Percentiles rank a stretch among this genome's conserved stretches.
phyloP scores from a whole-genome alignment of 176 grass and related monocot species.

The Zea mays region DNA sequence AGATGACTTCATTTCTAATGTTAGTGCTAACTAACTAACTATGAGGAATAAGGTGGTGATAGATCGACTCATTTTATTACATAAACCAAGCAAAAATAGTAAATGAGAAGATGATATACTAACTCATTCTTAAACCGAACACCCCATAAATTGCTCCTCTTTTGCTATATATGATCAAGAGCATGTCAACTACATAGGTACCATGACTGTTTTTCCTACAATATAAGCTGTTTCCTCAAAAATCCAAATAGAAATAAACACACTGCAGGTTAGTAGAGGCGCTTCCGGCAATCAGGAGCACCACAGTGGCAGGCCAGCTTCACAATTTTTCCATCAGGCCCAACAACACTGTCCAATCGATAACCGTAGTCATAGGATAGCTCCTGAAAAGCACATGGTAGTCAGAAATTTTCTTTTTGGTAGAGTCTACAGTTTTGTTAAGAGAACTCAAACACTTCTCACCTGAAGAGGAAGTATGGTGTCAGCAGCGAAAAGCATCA shows the following conservation, averaged over 20 bases:
- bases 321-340: constrained; percentile 50
- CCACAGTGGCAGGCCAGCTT: constrained; percentile 65
- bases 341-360: constrained; percentile 67
- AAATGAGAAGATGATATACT: not conserved
- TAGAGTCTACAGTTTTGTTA: not conserved
- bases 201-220: constrained; percentile 9
- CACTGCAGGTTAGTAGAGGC: constrained; percentile 51
- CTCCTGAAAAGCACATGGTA: constrained; percentile 46
- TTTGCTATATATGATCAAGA: constrained; percentile 18
- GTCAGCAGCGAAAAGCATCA: too few relatives aligned
- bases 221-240: constrained; percentile 7
- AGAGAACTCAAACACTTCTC: not conserved
- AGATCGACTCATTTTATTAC: too few relatives aligned
- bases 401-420: not conserved
- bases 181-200: constrained; percentile 32
- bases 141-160: not conserved
- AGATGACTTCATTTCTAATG: too few relatives aligned
- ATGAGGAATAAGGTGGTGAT: too few relatives aligned
- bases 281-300: constrained; percentile 59
- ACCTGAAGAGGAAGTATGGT: too few relatives aligned
- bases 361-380: constrained; percentile 76
- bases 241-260: constrained; percentile 18
- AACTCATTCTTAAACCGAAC: too few relatives aligned
- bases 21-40: too few relatives aligned
- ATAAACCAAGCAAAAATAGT: too few relatives aligned